Base-by-base conservation (phyloP, 768 basidiomycete species). In the Tylopilus subfusipes region DNA sequence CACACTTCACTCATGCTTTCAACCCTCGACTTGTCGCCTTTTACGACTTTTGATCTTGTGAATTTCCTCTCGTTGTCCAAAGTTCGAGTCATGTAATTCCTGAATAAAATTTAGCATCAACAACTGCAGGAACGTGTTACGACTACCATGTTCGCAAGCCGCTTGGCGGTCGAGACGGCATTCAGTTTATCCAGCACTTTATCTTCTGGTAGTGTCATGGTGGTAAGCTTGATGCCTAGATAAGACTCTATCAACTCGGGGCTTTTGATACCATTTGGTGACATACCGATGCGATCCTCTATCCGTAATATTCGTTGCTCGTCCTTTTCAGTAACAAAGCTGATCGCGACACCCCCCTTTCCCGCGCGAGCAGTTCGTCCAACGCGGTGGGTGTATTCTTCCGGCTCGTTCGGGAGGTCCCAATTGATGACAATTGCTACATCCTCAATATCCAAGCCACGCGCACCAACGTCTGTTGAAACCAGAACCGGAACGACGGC, bases 351-450 rank as follows among this genome's bases (percentile, higher is more conserved):
- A 63, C 97, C 97, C 3, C 88, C 90, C 63, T 83, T 80, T 7
- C 97, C 97, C 12, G 88, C 90, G 63, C 94, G 85, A 29, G 94
- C 94, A 22, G 94, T 98, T 65, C 94, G 74, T 42, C 94, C 94
- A 1, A 99, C 97, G 21, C 97, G 82, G 74, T 99, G 97, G 2
- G 93, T 90, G 66, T 99, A 99, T 68, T 96, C 95, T 69, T 96
- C 96, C 6, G 92, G 80, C 66, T 87, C 85, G 13, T 80, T 77
- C 14, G 97, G 97, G 58, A 98, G 75, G 70, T 99, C 96, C 94
- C 95, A 99, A 60, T 99, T 98, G 53, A 99, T 78, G 19, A 99
- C 93, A 76, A 98, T 84, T 12, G 90, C 93, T 12, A 99, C 95
- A 61, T 95, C 92, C 56, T 93, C 93, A 52, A 98, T 96, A 73